These are phyloP conservation scores for Thelephora aurantiotincta DNA, from an alignment of 768 basidiomycete genomes.

Conservation along the genomic window DNA sequence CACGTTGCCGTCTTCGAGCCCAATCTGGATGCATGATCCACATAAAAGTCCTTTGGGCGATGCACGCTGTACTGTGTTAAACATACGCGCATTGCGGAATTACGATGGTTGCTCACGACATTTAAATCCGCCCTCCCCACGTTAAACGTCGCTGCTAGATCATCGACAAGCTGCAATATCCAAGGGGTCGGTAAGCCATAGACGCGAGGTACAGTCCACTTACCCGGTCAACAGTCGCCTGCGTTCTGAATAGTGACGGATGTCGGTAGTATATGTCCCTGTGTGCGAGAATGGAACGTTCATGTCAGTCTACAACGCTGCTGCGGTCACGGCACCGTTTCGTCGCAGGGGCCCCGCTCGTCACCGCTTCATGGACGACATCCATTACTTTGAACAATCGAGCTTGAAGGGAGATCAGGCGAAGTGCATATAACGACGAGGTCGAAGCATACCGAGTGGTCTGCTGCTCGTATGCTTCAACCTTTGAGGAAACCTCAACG, in stretches of 20 bases:
- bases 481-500: constrained; percentile 24
- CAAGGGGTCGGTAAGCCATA: not conserved
- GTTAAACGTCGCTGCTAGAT: constrained; percentile 72
- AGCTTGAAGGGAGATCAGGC: constrained; percentile 25
- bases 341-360: constrained; percentile 30
- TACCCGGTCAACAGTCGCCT: constrained; percentile 70
- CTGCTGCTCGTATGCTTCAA: constrained; percentile 21
- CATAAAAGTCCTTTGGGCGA: constrained; percentile 81
- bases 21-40: constrained; percentile 47
- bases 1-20: constrained; percentile 38
- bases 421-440: not conserved
- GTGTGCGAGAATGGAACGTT: not conserved
- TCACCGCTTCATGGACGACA: constrained; percentile 53
- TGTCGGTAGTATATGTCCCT: constrained; percentile 89
- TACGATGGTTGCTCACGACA: constrained; percentile 35
- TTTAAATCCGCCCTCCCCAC: constrained; percentile 65
- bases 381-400: constrained; percentile 56
- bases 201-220: constrained; percentile 7
- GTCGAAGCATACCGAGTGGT: constrained; percentile 23
- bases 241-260: constrained; percentile 60
- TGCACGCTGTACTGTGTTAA: constrained; percentile 44
- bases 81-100: not conserved
- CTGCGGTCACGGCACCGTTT: constrained; percentile 4
- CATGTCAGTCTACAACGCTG: not conserved
- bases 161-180: constrained; percentile 63